These are phyloP conservation scores for Simplicillium aogashimaense DNA, from an alignment of 2,329 filamentous ascomycete species.

Conservation along the genomic window DNA sequence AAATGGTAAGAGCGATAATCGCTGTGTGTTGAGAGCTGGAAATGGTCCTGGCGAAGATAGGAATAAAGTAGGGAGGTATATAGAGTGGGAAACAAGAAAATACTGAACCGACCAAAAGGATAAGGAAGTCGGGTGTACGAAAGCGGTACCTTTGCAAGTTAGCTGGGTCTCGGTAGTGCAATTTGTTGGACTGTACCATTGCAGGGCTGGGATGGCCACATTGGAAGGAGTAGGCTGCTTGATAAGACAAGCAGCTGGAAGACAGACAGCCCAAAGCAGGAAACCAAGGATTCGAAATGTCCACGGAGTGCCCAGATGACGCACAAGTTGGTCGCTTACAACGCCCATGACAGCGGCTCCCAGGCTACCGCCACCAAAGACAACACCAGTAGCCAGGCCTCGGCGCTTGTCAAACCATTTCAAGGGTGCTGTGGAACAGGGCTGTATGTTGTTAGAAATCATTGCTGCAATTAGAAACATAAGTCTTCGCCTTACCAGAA, in stretches of 20 bases:
- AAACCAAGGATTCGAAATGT: slow-evolving; percentile 16
- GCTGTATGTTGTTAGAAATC: slow-evolving; percentile 4
- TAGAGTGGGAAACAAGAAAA: slow-evolving; percentile 16
- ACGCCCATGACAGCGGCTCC: slow-evolving; percentile 17
- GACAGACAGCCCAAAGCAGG: slow-evolving; percentile 16
- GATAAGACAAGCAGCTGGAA: slow-evolving; percentile 15
- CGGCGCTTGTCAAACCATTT: slow-evolving; percentile 15
- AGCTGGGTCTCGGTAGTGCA: no score
- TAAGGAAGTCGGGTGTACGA: slow-evolving; percentile 12
- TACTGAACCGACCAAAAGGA: slow-evolving; percentile 13
- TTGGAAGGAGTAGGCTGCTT: slow-evolving; percentile 6
- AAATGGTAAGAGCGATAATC: slow-evolving; percentile 13
- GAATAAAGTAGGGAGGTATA: slow-evolving; percentile 18
- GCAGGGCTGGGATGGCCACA: slow-evolving; percentile 9
- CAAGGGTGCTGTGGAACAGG: slow-evolving; percentile 15
- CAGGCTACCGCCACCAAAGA: slow-evolving; percentile 16
- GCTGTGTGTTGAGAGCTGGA: slow-evolving; percentile 10
- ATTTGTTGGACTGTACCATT: slow-evolving; percentile 11
- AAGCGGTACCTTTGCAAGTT: slow-evolving; percentile 12
- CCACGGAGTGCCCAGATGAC: slow-evolving; percentile 14
- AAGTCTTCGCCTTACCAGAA: slow-evolving; percentile 10
- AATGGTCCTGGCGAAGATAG: slow-evolving; percentile 15
- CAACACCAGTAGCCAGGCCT: slow-evolving; percentile 16
- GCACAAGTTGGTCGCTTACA: slow-evolving; percentile 11
- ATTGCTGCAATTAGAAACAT: neutral